phyloP scores from a whole-genome alignment of 208 protist genomes.

The Trypanosoma grayi region DNA sequence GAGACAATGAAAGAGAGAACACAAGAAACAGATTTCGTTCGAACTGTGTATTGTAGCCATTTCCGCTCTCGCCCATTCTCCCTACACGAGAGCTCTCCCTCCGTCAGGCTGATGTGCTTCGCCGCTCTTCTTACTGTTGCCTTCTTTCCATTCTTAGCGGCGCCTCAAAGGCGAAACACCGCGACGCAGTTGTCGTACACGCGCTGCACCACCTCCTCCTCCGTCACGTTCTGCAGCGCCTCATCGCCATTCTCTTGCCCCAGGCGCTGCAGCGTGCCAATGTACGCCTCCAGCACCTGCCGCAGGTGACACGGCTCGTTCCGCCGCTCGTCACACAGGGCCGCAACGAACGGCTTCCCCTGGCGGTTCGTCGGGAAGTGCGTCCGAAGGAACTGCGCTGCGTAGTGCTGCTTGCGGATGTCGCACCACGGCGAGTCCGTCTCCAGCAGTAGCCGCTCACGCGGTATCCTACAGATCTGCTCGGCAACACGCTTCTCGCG shows the following conservation, averaged over 20 bases:
- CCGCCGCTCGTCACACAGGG: conserved; percentile 79
- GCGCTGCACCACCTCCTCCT: conserved; percentile 31
- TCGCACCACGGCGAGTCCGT: conserved; percentile 96
- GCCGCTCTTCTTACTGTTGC: too few species aligned
- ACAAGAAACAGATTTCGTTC: too few species aligned
- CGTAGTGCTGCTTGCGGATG: conserved; percentile 88
- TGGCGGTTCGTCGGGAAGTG: conserved; percentile 56
- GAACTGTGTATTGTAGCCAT: too few species aligned
- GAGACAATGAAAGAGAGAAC: too few species aligned
- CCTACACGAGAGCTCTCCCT: too few species aligned
- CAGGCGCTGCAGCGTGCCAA: conserved; percentile 30
- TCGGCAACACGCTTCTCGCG: conserved; percentile 71
- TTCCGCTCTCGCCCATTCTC: too few species aligned
- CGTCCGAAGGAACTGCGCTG: conserved; percentile 63
- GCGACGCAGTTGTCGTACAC: conserved; percentile 45
- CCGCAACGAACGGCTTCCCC: conserved; percentile 55
- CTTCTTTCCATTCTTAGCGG: not conserved
- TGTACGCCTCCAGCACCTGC: conserved; percentile 73
- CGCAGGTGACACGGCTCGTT: conserved; percentile 90
- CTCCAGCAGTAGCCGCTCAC: conserved; percentile 89
- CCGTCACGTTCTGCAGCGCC: conserved; percentile 18
- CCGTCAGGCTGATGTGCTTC: too few species aligned
- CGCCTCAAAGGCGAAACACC: conserved; percentile 36
- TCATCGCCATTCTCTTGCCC: conserved; percentile 11
- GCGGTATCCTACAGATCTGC: conserved; percentile 66